phyloP scores from a whole-genome alignment of 1,139 yeast species.

The Geotrichum reessii region DNA sequence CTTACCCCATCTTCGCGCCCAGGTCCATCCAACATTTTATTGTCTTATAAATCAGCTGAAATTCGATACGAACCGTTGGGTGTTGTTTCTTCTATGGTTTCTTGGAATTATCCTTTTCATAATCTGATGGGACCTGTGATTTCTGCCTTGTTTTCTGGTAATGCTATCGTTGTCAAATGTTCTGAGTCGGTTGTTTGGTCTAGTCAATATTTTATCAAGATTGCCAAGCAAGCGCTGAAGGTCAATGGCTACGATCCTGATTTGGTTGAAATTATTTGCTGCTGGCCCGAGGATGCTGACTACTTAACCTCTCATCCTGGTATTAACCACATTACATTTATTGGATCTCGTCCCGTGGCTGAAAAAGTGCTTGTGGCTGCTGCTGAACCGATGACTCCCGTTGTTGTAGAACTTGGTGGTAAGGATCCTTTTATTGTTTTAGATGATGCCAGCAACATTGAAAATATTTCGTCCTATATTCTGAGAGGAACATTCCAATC shows the following conservation, averaged over 20 bases:
- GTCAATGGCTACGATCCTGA: constrained; percentile 73
- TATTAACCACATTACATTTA: constrained; percentile 81
- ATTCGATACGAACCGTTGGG: constrained; percentile 86
- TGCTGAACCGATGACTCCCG: constrained; percentile 76
- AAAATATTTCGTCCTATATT: constrained; percentile 64
- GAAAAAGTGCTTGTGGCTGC: constrained; percentile 81
- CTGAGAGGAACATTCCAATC: constrained; percentile 95
- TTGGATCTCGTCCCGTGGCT: constrained; percentile 93
- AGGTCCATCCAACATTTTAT: constrained; percentile 77
- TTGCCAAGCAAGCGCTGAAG: constrained; percentile 65
- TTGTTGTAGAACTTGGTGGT: constrained; percentile 93
- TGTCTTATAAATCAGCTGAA: constrained; percentile 84
- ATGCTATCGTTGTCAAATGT: constrained; percentile 84
- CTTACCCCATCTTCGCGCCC: constrained; percentile 71
- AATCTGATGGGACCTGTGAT: constrained; percentile 87
- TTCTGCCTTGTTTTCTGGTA: constrained; percentile 84
- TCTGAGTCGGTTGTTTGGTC: constrained; percentile 97
- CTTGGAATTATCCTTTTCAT: constrained; percentile 94
- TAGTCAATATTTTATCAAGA: constrained; percentile 63
- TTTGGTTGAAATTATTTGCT: constrained; percentile 70
- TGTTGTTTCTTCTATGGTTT: constrained; percentile 83
- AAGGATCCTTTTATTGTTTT: constrained; percentile 85
- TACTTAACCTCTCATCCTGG: constrained; percentile 78
- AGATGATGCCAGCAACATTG: constrained; percentile 40
- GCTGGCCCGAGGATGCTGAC: constrained; percentile 82